Base-by-base conservation (phyloP, 2,329 filamentous ascomycete genomes). In the Aspergillus quadrilineatus region DNA sequence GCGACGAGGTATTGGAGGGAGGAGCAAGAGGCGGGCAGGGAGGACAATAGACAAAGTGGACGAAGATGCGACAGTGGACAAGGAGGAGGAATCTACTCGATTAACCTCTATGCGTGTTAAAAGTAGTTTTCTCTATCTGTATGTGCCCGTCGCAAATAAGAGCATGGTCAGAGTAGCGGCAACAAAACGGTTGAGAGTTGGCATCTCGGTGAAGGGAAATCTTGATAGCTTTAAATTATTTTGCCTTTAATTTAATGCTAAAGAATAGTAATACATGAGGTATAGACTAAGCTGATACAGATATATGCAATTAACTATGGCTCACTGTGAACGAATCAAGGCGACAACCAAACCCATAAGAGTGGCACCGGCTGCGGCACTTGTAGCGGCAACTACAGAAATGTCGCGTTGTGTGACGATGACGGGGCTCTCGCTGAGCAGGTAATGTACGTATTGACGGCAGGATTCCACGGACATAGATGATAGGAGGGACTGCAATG, bases 351-450 rank as follows among this genome's bases (percentile, higher is more conserved):
- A 72, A 36, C 81, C 82, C 51, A 82, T 82, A 14, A 89, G 62
- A 0, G 81, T 79, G 9, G 85, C 88, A n/a, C 89, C 89, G 0
- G 84, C 81, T 29, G 84, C 79, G 6, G 83, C 85, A 53, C 88
- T 83, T 72, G 92, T 84, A 36, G 90, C 74, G 48, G 83, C 86
- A 62, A 89, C 76, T n/a, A 87, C 73, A 2, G 89, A 90, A 32
- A 88, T 75, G 65, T 92, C 89, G 51, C 84, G 82, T 78, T 89
- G 89, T 43, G 83, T 82, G 59, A 90, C 66, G 48, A 81, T 77
- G 65, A 91, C 77, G 59, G 75, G 76, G 62, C 85, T 79, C 55
- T 90, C 85, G 72, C 88, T 90, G 73, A 82, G 84, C 14, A 90
- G 71, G 60, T 90, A 86, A 41, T 75, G 66, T 4, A 82, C 64